Base-by-base conservation (phyloP, 2,329 filamentous ascomycete species). In the Byssoonygena ceratinophila region DNA sequence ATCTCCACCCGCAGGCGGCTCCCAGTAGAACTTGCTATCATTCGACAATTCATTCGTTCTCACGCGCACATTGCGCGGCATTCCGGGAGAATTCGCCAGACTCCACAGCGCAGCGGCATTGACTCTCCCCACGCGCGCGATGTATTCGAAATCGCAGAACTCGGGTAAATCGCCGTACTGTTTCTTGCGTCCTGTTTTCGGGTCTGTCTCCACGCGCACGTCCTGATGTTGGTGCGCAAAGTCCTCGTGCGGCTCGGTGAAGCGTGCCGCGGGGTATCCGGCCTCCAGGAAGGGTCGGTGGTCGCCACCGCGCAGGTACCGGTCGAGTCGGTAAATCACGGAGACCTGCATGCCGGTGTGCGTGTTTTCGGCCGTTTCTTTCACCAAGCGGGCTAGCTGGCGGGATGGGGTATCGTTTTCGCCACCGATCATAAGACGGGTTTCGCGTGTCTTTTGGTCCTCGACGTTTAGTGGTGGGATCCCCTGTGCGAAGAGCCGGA, bases 181-280 rank as follows among this genome's bases (percentile, higher is more conserved):
- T 31, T 39, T 54, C 22, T 54, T 45, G 11, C 27, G 31, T 41
- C 52, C 52, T 1, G 52, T 54, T 31, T 51, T 54, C 9, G 46
- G 52, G 25, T 54, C 52, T 1, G 43, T 51, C 4, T 50, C 52
- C n/a, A 46, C 46, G 22, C 52, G 52, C 23, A 54, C 46, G 16
- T 54, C 18, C 40, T 54, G 52, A n/a, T 54, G 52, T 18, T 54
- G 52, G 25, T 54, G 52, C 11, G 52, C 52, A 46, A 46, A 54
- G 39, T 54, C 40, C 40, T 51, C 52, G 23, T 54, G 32, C 32
- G 52, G 52, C 41, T 54, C 52, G 2, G 52, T 54, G 52, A 54
- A 54, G 8, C 52, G 52, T 40, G 46, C 52, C 2, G 52, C 52
- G 20, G 52, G 52, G 29, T 50, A 54, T 51, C 52, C 52, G 14